Percentiles rank a stretch among this genome's conserved stretches.
Conservation (phyloP, 371 early-diverging fungal genomes). For the Syncephalastrum sp. region DNA sequence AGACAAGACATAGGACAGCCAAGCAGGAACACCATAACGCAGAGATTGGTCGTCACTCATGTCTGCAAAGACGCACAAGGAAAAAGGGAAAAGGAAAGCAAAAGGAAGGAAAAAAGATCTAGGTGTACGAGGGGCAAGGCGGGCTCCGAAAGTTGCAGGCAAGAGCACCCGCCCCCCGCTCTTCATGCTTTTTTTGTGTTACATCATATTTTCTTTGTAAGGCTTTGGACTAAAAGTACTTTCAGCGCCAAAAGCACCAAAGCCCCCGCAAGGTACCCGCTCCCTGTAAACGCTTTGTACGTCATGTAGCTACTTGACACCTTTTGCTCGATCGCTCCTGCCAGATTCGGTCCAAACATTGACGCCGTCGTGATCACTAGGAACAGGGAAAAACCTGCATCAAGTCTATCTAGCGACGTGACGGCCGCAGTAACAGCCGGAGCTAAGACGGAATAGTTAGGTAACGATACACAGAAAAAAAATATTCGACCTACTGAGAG, state of each 20-base stretch:
- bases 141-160: not conserved
- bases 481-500: too few relatives aligned
- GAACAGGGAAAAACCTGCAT: slow-evolving; percentile 20
- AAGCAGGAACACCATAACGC: slow-evolving; percentile 17
- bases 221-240: not conserved
- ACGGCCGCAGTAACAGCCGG: slow-evolving; percentile 18
- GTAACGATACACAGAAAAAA: too few relatives aligned
- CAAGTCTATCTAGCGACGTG: slow-evolving; percentile 17
- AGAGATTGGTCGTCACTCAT: slow-evolving; percentile 13
- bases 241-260: slow-evolving; percentile 1
- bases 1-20: slow-evolving; percentile 24
- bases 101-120: slow-evolving; percentile 4
- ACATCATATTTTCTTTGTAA: too few relatives aligned
- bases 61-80: slow-evolving; percentile 8
- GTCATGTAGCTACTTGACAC: slow-evolving; percentile 12
- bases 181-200: too few relatives aligned
- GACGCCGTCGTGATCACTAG: slow-evolving; percentile 13
- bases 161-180: too few relatives aligned
- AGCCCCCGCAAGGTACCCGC: slow-evolving; percentile 8
- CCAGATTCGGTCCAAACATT: slow-evolving; percentile 24
- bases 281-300: slow-evolving; percentile 20
- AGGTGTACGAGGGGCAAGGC: not conserved
- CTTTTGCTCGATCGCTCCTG: slow-evolving; percentile 17
- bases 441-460: slow-evolving; percentile 2
- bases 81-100: slow-evolving; percentile 4